Conservation (phyloP, 177 flowering plant species). For the Vitis hybrid region DNA sequence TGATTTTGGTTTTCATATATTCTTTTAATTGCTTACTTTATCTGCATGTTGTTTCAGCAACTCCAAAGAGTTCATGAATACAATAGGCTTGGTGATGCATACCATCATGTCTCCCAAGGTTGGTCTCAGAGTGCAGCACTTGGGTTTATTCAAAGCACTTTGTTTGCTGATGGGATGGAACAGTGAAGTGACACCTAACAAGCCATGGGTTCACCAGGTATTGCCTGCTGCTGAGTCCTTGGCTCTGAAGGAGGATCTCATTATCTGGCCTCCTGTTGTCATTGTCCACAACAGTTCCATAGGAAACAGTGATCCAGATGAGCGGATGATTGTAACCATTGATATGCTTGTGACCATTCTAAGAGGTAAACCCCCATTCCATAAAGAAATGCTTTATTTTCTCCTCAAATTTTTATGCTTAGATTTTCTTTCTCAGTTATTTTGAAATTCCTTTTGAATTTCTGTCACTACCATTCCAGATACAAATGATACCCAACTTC, state of each 20-base stretch:
- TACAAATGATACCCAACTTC: not conserved
- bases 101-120: slow-evolving; percentile 14
- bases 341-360: slow-evolving; percentile 41
- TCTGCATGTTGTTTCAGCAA: slow-evolving; percentile 21
- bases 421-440: not conserved
- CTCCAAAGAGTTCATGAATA: slow-evolving; percentile 23
- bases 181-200: slow-evolving; percentile 16
- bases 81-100: slow-evolving; percentile 31
- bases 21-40: slow-evolving; percentile 5
- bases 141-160: slow-evolving; percentile 45
- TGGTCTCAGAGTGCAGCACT: slow-evolving; percentile 30
- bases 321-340: slow-evolving; percentile 26
- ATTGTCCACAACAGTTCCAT: slow-evolving; percentile 55
- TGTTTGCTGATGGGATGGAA: slow-evolving; percentile 47
- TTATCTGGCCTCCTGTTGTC: slow-evolving; percentile 76
- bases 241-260: slow-evolving; percentile 55
- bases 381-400: not conserved
- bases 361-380: slow-evolving; percentile 32
- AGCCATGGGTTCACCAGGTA: slow-evolving; percentile 22
- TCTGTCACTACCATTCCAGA: not conserved
- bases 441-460: not conserved
- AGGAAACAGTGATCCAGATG: slow-evolving; percentile 23
- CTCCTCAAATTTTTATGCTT: not conserved
- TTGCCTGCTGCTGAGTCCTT: slow-evolving; percentile 41
- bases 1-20: not conserved